Base-by-base conservation (phyloP, 495 filamentous ascomycete species). In the Haplographium delicatum region DNA sequence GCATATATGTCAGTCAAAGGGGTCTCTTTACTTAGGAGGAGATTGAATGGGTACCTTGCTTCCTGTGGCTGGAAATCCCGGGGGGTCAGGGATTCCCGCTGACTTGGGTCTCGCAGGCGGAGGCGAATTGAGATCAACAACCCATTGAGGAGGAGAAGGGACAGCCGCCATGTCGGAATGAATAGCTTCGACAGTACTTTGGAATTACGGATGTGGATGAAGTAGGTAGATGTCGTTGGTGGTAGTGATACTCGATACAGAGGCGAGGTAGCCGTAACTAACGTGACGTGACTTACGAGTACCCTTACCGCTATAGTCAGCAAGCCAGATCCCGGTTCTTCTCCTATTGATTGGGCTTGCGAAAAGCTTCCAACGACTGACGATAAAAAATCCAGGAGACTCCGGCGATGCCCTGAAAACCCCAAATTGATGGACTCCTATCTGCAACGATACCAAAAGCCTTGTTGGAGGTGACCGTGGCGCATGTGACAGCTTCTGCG, bases 131-230 rank as follows among this genome's bases (percentile, higher is more conserved):
- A 98, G 73, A 50, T 89, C 82, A 51, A 80, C 66, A 13, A 87
- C 87, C 93, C 93, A 98, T 76, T 79, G 74, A 28, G 86, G 87
- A 26, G 81, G 81, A 28, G 77, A 73, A 11, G 73, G 76, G 49
- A 39, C 20, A 42, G 42, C 15, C 22, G 44, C 30, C 30, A 33
- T 54, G 25, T 46, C 19, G 16, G 15, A 20, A 11, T 44, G 5
- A 30, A 19, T 44, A 13, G 28, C 13, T 6, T 31, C 13, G 28
- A 31, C 6, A 31, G 28, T 31, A 13, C 6, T 6, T 31, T 31
- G 28, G 28, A 31, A 31, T 31, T 6, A 13, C 6, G 35, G 35
- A 39, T 39, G 35, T n/a, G n/a, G n/a, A n/a, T n/a, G n/a, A n/a
- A n/a, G n/a, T n/a, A n/a, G n/a, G n/a, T n/a, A 19, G 4, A 18